Evolutionary conservation across 2,329 filamentous ascomycete genomes (phyloP).

Genomic region (Ophiostoma piceae): DNA sequence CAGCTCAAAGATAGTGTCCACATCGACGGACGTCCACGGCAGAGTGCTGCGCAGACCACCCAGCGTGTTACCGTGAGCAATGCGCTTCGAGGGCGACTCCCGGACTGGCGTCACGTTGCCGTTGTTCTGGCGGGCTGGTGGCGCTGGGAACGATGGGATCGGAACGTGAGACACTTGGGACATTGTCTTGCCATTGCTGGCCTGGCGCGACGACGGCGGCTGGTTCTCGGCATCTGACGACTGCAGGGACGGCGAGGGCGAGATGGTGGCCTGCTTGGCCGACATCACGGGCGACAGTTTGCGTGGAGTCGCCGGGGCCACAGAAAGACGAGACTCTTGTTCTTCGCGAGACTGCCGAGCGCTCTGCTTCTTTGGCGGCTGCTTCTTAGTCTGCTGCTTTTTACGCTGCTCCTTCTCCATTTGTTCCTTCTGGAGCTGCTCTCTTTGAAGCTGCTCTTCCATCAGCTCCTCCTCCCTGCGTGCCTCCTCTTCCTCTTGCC

Average conservation of each 20-base stretch:
- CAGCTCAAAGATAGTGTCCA: constrained; percentile 63
- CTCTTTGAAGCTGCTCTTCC: constrained; percentile 2
- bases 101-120: constrained; percentile 7
- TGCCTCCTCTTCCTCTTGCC: constrained; percentile 2
- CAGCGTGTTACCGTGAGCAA: constrained; percentile 41
- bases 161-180: constrained; percentile 35
- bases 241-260: constrained; percentile 64
- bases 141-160: constrained; percentile 26
- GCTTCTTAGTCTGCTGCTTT: constrained; percentile 15
- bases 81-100: constrained; percentile 53
- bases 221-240: constrained; percentile 77
- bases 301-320: constrained; percentile 40
- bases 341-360: neutral
- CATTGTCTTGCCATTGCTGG: constrained; percentile 44
- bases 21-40: constrained; percentile 68
- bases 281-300: constrained; percentile 42
- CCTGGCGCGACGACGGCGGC: constrained; percentile 62
- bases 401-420: constrained; percentile 11
- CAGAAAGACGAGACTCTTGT: constrained; percentile 11
- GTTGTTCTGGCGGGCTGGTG: constrained; percentile 30
- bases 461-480: neutral
- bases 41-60: constrained; percentile 51
- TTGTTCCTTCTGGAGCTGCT: neutral
- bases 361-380: constrained; percentile 2
- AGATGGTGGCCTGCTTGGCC: constrained; percentile 50